Evolutionary conservation across 106 monocot species (phyloP), one percentile per base, ranked within the genome.

Genomic region (Triglochin maritima): DNA sequence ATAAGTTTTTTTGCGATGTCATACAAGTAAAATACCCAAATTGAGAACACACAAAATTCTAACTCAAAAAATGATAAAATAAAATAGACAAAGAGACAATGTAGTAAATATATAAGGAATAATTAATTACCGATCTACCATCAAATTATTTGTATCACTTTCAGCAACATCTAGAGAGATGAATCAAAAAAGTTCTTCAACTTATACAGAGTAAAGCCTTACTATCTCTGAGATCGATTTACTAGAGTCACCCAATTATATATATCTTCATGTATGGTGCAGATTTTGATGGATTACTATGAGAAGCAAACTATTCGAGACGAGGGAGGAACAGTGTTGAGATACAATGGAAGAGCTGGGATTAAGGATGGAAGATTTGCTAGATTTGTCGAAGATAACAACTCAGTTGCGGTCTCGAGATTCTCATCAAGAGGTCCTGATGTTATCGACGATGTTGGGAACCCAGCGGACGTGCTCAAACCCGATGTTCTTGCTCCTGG

Each of bases 351-450:
- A 12, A 81, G 71, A 6, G 88, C 83, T n/a, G 62, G 83, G 9
- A 88, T 88, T 4, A 59, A 13, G 62, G 88, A 86, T 66, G 88
- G 86, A 44, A 77, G 93, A 74, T 16, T 78, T 2, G 86, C 88
- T 14, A 16, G 59, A 2, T 84, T 86, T 69, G 48, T 43, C 13
- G 71, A 73, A 8, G 47, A 29, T 43, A 69, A 71, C 3, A 13
- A 60, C 6, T 74, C 74, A 2, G 80, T 81, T 6, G 44, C 50
- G 1, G 93, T 93, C 0, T 46, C 85, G 4, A 68, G 81, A 61
- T 83, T 71, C 72, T 93, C 93, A 0, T 88, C 93, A 29, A 77
- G 88, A 59, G 93, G 93, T 6, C 88, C 93, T 4, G 88, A 83
- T 68, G 57, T 85, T 46, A 3, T 77, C 0, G 74, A 84, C 66